A percentile compares a stretch with the other conserved stretches of the same genome.
Conservation (phyloP, 208 protist species). For the Strigomonas oncopelti region DNA sequence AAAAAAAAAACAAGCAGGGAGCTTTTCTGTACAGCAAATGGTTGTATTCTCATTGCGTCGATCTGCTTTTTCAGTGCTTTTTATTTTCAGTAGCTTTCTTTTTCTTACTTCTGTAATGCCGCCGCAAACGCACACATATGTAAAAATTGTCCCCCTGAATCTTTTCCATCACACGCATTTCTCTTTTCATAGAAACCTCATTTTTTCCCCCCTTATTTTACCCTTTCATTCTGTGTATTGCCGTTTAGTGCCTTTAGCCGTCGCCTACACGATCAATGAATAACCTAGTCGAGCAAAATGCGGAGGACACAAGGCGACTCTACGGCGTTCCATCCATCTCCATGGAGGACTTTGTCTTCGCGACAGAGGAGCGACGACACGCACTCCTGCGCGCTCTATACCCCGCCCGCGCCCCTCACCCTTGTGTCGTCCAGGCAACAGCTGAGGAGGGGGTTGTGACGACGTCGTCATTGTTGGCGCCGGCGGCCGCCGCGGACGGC, state of each 20-base stretch:
- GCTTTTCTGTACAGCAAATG: no score
- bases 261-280: not conserved
- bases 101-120: no score
- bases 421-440: not conserved
- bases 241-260: constrained; percentile 13
- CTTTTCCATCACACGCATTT: no score
- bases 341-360: constrained; percentile 11
- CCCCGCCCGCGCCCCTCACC: constrained; percentile 29
- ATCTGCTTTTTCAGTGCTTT: no score
- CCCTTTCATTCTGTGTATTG: constrained; percentile 1
- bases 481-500: not conserved
- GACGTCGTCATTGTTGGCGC: no score
- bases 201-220: constrained; percentile 15
- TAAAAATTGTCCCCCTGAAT: no score
- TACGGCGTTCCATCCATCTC: not conserved
- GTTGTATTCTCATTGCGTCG: no score
- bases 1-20: no score
- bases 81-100: no score
- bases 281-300: constrained; percentile 3
- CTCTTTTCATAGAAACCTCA: not conserved
- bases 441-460: no score
- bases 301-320: not conserved
- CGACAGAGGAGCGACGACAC: constrained; percentile 29
- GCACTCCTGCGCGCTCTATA: constrained; percentile 41
- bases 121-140: no score